Evolutionary conservation across 2,329 filamentous ascomycete genomes (phyloP), one percentile per base, ranked within the genome.

Genomic region (Trichoderma simmonsii): DNA sequence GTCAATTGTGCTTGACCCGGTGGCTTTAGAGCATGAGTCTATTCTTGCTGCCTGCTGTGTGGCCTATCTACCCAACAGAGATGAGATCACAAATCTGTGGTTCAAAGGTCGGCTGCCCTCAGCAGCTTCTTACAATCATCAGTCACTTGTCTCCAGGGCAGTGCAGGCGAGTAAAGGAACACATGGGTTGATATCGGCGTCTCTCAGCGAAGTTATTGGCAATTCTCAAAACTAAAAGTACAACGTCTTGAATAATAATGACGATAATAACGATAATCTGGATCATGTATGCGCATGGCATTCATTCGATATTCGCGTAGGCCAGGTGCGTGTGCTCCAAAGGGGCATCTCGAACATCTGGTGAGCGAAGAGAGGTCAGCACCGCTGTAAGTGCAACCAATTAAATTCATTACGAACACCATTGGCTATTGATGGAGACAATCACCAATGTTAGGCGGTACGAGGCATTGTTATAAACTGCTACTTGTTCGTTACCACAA

Each of bases 81-180:
- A 98, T 76, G 96, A 99, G 81, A 90, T 98, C 66, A 98, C 95
- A 9, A 95, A 97, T 79, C 82, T 98, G 21, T 99, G 96, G 96
- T 89, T 97, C 78, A 98, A 95, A 83, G 95, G 96, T 6, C 83
- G 85, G 72, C 73, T 88, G 9, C 83, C 86, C 3, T 80, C 83
- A 4, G 82, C 83, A 26, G 73, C 82, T 59, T 70, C 77, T 43
- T 74, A 74, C 18, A 74, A 79, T 12, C 79, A 83, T 60, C 77
- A 77, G 30, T 76, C 74, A 21, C 78, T 85, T 32, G 77, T 84
- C n/a, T 78, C 81, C 15, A 76, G 77, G n/a, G 83, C 83, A 18
- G 78, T 85, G 14, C 81, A 83, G 71, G 82, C 83, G 3, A 83
- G 83, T 68, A 82, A 80, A 72, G 83, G 81, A 36, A 78, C 77